phyloP scores from a whole-genome alignment of 495 filamentous ascomycete species.

The Daldinia decipiens region DNA sequence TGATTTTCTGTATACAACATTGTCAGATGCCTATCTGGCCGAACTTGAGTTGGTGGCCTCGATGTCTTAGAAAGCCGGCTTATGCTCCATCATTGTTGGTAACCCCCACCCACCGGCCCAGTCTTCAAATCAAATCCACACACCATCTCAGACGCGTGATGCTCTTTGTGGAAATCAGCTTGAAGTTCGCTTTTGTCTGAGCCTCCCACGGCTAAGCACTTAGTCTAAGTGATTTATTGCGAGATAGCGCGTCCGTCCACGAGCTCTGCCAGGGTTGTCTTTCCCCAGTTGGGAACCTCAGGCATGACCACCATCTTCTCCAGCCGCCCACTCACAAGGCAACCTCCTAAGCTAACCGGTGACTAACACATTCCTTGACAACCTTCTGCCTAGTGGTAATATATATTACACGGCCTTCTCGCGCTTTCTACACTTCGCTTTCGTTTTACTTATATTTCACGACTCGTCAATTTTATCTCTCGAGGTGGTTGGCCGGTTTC shows the following conservation, averaged over 20 bases:
- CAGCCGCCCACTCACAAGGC: conserved; percentile 45
- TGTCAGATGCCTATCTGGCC: conserved; percentile 49
- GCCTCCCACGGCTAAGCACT: conserved; percentile 41
- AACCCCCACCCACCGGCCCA: conserved; percentile 38
- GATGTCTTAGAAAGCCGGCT: conserved; percentile 46
- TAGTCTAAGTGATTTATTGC: conserved; percentile 34
- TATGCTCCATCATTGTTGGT: conserved; percentile 38
- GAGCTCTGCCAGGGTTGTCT: conserved; percentile 34
- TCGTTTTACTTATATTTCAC: conserved; percentile 30
- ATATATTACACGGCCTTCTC: conserved; percentile 35
- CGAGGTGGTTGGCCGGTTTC: conserved; percentile 37
- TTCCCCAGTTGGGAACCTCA: conserved; percentile 23
- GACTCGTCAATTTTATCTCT: conserved; percentile 32
- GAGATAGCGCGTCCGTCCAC: conserved; percentile 36
- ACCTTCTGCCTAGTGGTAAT: conserved; percentile 43
- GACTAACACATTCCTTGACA: conserved; percentile 44
- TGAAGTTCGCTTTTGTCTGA: conserved; percentile 31
- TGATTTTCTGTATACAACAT: conserved; percentile 36
- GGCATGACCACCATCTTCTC: conserved; percentile 47
- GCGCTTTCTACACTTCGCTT: conserved; percentile 15
- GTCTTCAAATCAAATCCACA: conserved; percentile 40
- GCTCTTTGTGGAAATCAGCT: conserved; percentile 44
- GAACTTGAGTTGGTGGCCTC: conserved; percentile 34
- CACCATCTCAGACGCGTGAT: conserved; percentile 47
- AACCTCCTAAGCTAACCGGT: conserved; percentile 43